These are phyloP conservation scores for Teratosphaeria pseudoeucalypti DNA, from an alignment of 2,329 filamentous ascomycete genomes.

Conservation along the genomic window DNA sequence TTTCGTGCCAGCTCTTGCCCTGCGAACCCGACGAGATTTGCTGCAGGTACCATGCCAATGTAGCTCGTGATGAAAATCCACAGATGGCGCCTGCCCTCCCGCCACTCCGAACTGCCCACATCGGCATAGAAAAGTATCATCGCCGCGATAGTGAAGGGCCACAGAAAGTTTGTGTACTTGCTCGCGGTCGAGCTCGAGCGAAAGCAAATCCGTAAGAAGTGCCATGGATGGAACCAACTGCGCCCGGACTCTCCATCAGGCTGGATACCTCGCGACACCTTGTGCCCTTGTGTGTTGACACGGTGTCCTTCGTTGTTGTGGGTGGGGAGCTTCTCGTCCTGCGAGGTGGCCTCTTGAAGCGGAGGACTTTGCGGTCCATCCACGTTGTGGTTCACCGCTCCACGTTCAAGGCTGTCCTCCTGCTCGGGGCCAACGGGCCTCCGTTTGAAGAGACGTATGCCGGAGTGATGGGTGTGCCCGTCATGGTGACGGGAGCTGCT, in stretches of 20 bases:
- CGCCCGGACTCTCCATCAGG: constrained; percentile 39
- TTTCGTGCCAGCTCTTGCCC: constrained; percentile 63
- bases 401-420: neutral
- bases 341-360: neutral
- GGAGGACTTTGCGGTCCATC: neutral
- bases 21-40: constrained; percentile 48
- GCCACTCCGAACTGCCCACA: neutral
- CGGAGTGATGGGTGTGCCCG: neutral
- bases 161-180: constrained; percentile 39
- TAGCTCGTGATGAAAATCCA: constrained; percentile 41
- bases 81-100: constrained; percentile 24
- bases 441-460: neutral
- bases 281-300: constrained; percentile 37
- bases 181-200: constrained; percentile 36
- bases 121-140: constrained; percentile 37
- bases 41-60: constrained; percentile 41
- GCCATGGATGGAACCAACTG: constrained; percentile 32
- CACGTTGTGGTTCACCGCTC: neutral
- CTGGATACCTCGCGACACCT: constrained; percentile 32
- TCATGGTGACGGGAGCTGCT: neutral
- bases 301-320: constrained; percentile 17
- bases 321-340: constrained; percentile 10
- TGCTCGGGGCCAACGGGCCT: neutral
- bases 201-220: constrained; percentile 36
- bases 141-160: constrained; percentile 40